Percentiles rank a stretch among this genome's conserved stretches.
Evolutionary conservation across 495 filamentous ascomycete genomes (phyloP).

Genomic region (Aspergillus sclerotioniger): DNA sequence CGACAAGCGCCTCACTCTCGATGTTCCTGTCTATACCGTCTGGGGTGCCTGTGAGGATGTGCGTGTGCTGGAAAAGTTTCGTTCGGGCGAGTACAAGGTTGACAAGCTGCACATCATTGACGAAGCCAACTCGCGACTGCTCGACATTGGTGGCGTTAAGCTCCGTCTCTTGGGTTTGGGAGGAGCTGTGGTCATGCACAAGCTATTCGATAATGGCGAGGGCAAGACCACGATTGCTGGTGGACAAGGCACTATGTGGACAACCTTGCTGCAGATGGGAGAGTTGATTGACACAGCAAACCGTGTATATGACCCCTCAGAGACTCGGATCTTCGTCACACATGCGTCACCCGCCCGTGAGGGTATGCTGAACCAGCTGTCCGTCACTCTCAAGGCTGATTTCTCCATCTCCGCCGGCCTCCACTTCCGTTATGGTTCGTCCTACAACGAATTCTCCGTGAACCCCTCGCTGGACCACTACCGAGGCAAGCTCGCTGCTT

Average conservation of each 20-base stretch:
- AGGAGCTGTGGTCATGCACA: slow-evolving; percentile 99
- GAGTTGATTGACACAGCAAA: slow-evolving; percentile 98
- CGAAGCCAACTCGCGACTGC: slow-evolving; percentile 88
- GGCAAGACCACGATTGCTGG: slow-evolving; percentile 97
- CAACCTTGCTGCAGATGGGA: slow-evolving; percentile 95
- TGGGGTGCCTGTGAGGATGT: slow-evolving; percentile 99
- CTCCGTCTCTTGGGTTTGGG: slow-evolving; percentile 91
- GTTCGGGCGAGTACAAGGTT: slow-evolving; percentile 97
- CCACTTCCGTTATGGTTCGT: slow-evolving; percentile 98
- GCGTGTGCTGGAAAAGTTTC: slow-evolving; percentile 94
- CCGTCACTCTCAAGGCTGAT: slow-evolving; percentile 95
- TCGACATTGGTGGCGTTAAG: slow-evolving; percentile 95
- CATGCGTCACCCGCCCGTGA: slow-evolving; percentile 97
- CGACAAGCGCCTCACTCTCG: slow-evolving; percentile 79
- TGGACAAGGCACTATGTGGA: slow-evolving; percentile 99
- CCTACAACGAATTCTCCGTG: slow-evolving; percentile 99
- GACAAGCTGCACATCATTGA: slow-evolving; percentile 98
- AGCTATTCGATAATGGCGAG: slow-evolving; percentile 98
- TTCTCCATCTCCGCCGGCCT: slow-evolving; percentile 97
- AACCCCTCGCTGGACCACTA: slow-evolving; percentile 98
- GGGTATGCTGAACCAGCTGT: slow-evolving; percentile 95
- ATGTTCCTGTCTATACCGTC: slow-evolving; percentile 96
- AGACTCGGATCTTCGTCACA: slow-evolving; percentile 97
- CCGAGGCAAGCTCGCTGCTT: slow-evolving; percentile 98
- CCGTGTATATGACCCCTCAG: slow-evolving; percentile 95